A percentile compares a stretch with the other conserved stretches of the same genome.
These are phyloP conservation scores for Somion occarium DNA, from an alignment of 1,284 basidiomycete genomes.

Conservation along the genomic window DNA sequence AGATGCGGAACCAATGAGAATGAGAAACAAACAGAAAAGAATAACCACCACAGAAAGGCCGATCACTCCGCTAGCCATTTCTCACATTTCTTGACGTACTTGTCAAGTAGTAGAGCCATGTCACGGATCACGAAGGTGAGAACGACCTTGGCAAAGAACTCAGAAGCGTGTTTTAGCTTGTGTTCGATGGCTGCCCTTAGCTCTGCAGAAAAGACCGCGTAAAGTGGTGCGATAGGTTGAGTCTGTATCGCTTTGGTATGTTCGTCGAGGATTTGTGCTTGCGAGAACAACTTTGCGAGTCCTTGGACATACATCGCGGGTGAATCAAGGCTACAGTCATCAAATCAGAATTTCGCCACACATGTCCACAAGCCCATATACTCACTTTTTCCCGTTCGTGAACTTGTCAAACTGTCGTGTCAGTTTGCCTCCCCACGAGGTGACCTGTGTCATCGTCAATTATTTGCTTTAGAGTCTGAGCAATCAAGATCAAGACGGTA, in stretches of 20 bases:
- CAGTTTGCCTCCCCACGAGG: conserved; percentile 77
- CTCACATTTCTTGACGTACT: conserved; percentile 87
- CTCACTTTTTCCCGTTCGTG: conserved; percentile 86
- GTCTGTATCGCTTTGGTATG: conserved; percentile 75
- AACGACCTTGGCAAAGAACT: conserved; percentile 89
- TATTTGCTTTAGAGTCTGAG: too few species aligned
- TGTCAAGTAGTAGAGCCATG: conserved; percentile 82
- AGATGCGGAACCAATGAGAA: not conserved
- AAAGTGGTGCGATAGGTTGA: conserved; percentile 61
- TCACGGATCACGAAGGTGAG: conserved; percentile 89
- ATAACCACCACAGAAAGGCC: not conserved
- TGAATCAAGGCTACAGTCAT: conserved; percentile 68
- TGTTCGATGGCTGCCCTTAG: conserved; percentile 64
- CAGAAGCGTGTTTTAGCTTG: conserved; percentile 75
- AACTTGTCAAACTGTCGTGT: conserved; percentile 86
- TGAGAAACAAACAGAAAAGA: conserved; percentile 4
- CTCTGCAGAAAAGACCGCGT: conserved; percentile 64
- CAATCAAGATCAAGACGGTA: conserved; percentile 14
- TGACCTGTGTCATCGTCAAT: conserved; percentile 39
- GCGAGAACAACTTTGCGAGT: conserved; percentile 70
- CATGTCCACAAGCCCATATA: too few species aligned
- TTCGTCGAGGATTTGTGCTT: conserved; percentile 81
- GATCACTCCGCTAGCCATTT: conserved; percentile 76
- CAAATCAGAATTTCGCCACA: too few species aligned
- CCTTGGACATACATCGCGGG: conserved; percentile 82